A percentile compares a stretch with the other conserved stretches of the same genome.
Evolutionary conservation across 345 rosid genomes (phyloP).

Genomic region (Durio zibethinus): DNA sequence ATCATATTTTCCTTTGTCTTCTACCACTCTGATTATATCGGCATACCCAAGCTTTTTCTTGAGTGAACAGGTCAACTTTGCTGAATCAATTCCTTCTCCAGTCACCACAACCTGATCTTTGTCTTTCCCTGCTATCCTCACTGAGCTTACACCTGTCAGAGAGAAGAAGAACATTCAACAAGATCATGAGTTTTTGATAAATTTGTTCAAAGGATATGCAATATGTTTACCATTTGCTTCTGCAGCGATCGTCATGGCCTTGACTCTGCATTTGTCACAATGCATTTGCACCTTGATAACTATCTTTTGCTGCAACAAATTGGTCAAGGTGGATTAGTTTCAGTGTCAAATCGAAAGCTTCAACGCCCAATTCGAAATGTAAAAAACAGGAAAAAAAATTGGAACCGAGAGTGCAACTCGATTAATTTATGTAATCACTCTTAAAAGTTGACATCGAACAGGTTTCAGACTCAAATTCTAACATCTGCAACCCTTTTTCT

Average conservation of each 20-base stretch:
- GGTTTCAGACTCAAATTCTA: no score
- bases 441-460: no score
- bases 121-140: not conserved
- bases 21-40: not conserved
- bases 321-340: not conserved
- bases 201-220: not conserved
- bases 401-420: no score
- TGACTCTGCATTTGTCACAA: conserved; percentile 22
- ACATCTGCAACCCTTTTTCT: no score
- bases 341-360: not conserved
- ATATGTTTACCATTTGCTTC: conserved; percentile 9
- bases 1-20: not conserved
- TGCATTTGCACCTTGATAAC: conserved; percentile 14
- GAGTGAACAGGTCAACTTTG: not conserved
- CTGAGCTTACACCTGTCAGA: conserved; percentile 6
- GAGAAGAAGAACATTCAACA: not conserved
- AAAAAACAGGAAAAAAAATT: no score
- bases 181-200: not conserved
- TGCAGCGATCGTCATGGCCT: conserved; percentile 23
- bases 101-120: conserved; percentile 12
- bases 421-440: no score
- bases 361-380: not conserved
- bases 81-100: conserved; percentile 9
- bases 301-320: conserved; percentile 22
- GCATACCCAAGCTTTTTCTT: not conserved